Evolutionary conservation across 2,329 filamentous ascomycete species (phyloP).

Genomic region (Rhexocercosporidium sp.): DNA sequence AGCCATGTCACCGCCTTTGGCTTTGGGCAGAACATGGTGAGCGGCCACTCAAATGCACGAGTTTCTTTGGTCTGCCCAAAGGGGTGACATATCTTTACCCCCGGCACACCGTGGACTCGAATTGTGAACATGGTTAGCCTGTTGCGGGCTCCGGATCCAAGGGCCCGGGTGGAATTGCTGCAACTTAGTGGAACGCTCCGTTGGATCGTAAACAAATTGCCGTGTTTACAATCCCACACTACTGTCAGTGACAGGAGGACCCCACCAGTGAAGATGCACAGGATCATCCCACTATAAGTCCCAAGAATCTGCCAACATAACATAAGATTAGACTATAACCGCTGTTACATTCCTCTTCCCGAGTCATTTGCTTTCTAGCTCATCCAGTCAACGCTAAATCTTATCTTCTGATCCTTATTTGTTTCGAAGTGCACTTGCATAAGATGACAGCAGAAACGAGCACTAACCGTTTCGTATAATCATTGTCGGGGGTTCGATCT

Average conservation of each 20-base stretch:
- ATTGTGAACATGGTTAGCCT: background rate
- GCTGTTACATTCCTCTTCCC: too few relatives aligned
- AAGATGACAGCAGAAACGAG: background rate
- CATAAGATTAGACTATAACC: background rate
- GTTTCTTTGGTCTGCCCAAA: too few relatives aligned
- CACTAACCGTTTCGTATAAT: constrained; percentile 44
- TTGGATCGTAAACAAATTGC: constrained; percentile 5
- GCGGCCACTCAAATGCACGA: too few relatives aligned
- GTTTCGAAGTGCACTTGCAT: background rate
- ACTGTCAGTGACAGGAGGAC: too few relatives aligned
- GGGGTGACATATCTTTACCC: too few relatives aligned
- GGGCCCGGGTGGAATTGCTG: background rate
- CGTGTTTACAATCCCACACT: too few relatives aligned
- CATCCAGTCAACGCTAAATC: background rate
- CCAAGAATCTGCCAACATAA: background rate
- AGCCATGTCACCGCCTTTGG: too few relatives aligned
- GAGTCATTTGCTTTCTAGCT: background rate
- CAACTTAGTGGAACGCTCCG: background rate
- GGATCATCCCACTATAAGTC: background rate
- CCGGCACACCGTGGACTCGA: too few relatives aligned
- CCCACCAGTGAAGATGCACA: background rate
- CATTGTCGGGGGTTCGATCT: constrained; percentile 55
- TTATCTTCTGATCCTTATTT: too few relatives aligned
- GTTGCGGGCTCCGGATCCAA: background rate
- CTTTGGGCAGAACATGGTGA: too few relatives aligned